These are phyloP conservation scores for Coemansia sp. DNA, from an alignment of 192 early-diverging fungal genomes.

Conservation along the genomic window DNA sequence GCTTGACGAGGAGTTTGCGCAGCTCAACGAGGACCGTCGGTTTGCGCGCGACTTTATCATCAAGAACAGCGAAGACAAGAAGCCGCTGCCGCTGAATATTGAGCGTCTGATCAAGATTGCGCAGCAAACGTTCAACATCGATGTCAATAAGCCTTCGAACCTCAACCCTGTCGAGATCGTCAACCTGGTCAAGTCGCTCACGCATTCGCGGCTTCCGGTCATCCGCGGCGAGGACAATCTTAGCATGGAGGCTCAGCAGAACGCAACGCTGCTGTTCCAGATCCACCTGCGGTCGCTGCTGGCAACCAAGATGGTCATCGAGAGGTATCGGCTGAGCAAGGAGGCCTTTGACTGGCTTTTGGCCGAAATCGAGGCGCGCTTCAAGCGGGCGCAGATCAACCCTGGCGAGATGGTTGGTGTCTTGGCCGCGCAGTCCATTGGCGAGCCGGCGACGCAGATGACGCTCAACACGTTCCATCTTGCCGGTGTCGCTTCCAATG, in stretches of 20 bases:
- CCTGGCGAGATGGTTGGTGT: slow-evolving; percentile 98
- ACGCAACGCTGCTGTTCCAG: slow-evolving; percentile 91
- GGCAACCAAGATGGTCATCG: slow-evolving; percentile 79
- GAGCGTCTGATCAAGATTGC: slow-evolving; percentile 87
- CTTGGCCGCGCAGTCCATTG: slow-evolving; percentile 97
- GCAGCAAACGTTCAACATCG: slow-evolving; percentile 83
- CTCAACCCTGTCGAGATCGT: slow-evolving; percentile 82
- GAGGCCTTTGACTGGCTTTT: slow-evolving; percentile 94
- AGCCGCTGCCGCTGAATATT: slow-evolving; percentile 91
- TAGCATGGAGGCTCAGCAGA: slow-evolving; percentile 80
- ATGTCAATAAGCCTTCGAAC: slow-evolving; percentile 74
- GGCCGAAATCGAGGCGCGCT: slow-evolving; percentile 89
- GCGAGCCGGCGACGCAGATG: slow-evolving; percentile 99
- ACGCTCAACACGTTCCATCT: slow-evolving; percentile 99
- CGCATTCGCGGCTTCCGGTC: slow-evolving; percentile 65
- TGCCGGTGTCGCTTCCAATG: slow-evolving; percentile 96
- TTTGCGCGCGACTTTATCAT: slow-evolving; percentile 79
- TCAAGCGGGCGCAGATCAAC: slow-evolving; percentile 85
- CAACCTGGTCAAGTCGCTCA: slow-evolving; percentile 68
- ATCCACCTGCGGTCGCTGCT: slow-evolving; percentile 80
- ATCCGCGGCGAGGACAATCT: slow-evolving; percentile 88
- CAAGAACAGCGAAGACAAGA: slow-evolving; percentile 64
- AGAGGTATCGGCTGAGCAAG: slow-evolving; percentile 81
- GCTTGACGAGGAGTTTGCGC: slow-evolving; percentile 79
- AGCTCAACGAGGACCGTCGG: slow-evolving; percentile 73